Base-by-base conservation (phyloP, 805 yeast genomes). In the Nakazawaea wyomingensis region DNA sequence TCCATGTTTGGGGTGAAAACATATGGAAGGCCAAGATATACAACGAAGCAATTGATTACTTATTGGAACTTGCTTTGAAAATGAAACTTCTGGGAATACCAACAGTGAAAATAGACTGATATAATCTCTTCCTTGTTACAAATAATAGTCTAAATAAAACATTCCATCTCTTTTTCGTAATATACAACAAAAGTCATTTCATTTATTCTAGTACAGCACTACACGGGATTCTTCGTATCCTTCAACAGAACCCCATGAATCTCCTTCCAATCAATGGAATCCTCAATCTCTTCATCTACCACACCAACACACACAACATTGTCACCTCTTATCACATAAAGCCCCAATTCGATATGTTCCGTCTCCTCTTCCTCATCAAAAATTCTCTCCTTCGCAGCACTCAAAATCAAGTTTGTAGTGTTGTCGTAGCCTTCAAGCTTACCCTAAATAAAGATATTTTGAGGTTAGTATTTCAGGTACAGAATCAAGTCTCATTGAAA, bases 1-100 rank as follows among this genome's bases (percentile, higher is more conserved):
- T 91, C 35, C 91, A 82, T 58, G 96, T 89, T n/a, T 91, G 97
- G 97, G 97, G 97, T 19, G 87, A 83, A 53, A 78, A 74, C 20
- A 85, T 87, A 10, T 85, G 95, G 85, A 88, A 90, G 63, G 96
- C 97, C 38, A 91, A 91, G 63, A 76, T 91, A 11, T 84, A 85
- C 60, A 89, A 89, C 58, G 98, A 91, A 62, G 95, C 96, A 14
- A 78, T 91, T 47, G 97, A 91, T 56, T 91, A 90, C 58, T 64
- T 91, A 48, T 68, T 91, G 54, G 96, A 86, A 49, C 62, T 90
- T 50, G 96, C 93, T 1, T 75, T 90, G 29, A 84, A 84, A 57
- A 85, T 89, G 96, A 75, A 77, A 50, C 76, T 74, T 52, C 60
- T 77, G 43, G 89, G 88, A 1, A 72, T 88, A 32, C 75, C 82